These are phyloP conservation scores for Backusella tarrabulga DNA, from an alignment of 192 early-diverging fungal genomes.

Conservation along the genomic window DNA sequence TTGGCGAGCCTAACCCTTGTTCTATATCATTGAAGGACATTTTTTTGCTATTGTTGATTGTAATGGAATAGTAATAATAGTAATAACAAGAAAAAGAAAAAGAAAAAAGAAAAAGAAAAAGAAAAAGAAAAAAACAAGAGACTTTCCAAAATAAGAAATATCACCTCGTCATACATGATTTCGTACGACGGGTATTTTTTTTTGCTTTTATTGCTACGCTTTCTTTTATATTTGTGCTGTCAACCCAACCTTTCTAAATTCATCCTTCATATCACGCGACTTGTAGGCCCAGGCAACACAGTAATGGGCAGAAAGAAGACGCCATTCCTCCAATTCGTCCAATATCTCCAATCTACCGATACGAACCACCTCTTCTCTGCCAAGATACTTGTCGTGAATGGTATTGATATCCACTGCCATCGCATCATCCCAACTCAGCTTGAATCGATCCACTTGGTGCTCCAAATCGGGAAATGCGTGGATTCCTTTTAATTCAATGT, in stretches of 20 bases:
- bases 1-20: neutral
- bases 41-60: neutral
- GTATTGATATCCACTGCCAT: conserved; percentile 62
- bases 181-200: neutral
- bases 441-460: conserved; percentile 67
- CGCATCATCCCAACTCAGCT: conserved; percentile 57
- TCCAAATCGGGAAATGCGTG: conserved; percentile 72
- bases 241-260: neutral
- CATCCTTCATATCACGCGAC: neutral
- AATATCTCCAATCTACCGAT: conserved; percentile 78
- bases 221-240: neutral
- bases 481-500: conserved; percentile 80
- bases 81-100: neutral
- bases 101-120: neutral
- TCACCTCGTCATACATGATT: neutral
- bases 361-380: conserved; percentile 37
- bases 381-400: conserved; percentile 45
- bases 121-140: neutral
- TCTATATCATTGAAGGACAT: conserved; percentile 23
- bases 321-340: conserved; percentile 94
- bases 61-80: neutral
- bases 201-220: neutral
- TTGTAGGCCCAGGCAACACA: conserved; percentile 75
- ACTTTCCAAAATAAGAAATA: conserved; percentile 6
- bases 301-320: conserved; percentile 80